Evolutionary conservation across 2,329 filamentous ascomycete species (phyloP).

Genomic region (Pseudogymnoascus verrucosus): DNA sequence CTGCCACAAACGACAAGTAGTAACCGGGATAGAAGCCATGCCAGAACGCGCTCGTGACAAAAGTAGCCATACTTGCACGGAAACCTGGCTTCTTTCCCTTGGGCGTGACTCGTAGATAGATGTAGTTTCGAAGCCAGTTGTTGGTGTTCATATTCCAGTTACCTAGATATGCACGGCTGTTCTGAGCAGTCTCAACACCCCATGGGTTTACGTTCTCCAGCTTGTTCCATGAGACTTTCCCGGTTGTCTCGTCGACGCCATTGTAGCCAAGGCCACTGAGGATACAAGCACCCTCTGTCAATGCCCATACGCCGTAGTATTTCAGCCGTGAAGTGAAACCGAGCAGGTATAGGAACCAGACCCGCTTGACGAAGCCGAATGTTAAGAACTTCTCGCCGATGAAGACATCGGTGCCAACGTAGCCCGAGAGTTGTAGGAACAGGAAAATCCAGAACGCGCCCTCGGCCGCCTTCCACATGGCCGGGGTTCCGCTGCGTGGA

Average conservation of each 20-base stretch:
- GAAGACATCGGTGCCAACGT: constrained; percentile 57
- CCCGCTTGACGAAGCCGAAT: constrained; percentile 60
- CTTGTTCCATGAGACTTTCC: constrained; percentile 82
- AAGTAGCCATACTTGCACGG: constrained; percentile 86
- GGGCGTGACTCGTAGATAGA: constrained; percentile 91
- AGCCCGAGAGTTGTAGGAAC: constrained; percentile 64
- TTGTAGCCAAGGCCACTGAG: constrained; percentile 91
- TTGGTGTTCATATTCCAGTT: constrained; percentile 99
- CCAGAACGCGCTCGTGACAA: constrained; percentile 92
- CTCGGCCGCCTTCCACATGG: constrained; percentile 62
- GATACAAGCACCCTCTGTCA: constrained; percentile 92
- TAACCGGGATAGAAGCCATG: constrained; percentile 98
- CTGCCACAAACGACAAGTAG: constrained; percentile 83
- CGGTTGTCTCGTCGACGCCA: constrained; percentile 76
- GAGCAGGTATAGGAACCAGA: constrained; percentile 78
- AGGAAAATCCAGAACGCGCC: constrained; percentile 73
- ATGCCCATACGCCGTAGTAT: constrained; percentile 92
- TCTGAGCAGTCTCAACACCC: constrained; percentile 83
- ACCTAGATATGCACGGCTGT: constrained; percentile 82
- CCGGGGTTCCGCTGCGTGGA: constrained; percentile 80
- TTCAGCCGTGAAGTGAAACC: constrained; percentile 77
- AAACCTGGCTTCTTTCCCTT: constrained; percentile 95
- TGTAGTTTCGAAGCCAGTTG: constrained; percentile 89
- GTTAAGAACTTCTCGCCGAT: constrained; percentile 58
- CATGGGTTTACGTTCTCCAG: constrained; percentile 83